phyloP scores from a whole-genome alignment of 163 green algal species.

The Scenedesmus sp. region DNA sequence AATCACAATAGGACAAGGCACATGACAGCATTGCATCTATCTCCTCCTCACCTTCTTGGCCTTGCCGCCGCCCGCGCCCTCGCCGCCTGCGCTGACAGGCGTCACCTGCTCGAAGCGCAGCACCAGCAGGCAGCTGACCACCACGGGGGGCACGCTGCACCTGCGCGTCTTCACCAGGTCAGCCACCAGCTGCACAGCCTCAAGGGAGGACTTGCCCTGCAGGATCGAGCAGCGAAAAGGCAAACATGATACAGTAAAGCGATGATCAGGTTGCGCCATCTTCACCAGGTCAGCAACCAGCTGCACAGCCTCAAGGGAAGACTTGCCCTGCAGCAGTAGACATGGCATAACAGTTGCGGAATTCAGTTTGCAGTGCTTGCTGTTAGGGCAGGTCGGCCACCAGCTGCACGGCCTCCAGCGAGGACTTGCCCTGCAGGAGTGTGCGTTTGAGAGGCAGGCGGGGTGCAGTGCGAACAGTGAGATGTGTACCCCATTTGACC shows the following conservation, averaged over 20 bases:
- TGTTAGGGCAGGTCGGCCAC: constrained; percentile 80
- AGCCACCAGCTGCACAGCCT: constrained; percentile 89
- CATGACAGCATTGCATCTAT: no score
- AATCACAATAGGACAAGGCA: no score
- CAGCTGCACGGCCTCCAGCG: constrained; percentile 85
- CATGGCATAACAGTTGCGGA: not conserved
- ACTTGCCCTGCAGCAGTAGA: not conserved
- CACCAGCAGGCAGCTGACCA: constrained; percentile 72
- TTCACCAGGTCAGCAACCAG: constrained; percentile 86
- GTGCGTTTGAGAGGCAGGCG: not conserved
- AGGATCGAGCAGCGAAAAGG: not conserved
- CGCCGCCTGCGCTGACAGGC: constrained; percentile 7
- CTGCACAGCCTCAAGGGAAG: constrained; percentile 79
- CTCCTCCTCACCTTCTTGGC: not conserved
- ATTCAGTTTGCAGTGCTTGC: no score
- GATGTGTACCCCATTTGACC: constrained; percentile 58
- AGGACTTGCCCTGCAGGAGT: constrained; percentile 35
- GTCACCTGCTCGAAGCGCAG: constrained; percentile 77
- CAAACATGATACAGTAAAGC: not conserved
- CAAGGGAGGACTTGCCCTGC: constrained; percentile 55
- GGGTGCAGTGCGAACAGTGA: not conserved
- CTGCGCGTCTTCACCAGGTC: constrained; percentile 84
- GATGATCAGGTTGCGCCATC: constrained; percentile 57
- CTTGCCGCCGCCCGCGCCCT: not conserved
- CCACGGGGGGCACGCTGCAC: constrained; percentile 69